phyloP scores from a whole-genome alignment of 148 eudicot genomes.

The Rhododendron vialii region DNA sequence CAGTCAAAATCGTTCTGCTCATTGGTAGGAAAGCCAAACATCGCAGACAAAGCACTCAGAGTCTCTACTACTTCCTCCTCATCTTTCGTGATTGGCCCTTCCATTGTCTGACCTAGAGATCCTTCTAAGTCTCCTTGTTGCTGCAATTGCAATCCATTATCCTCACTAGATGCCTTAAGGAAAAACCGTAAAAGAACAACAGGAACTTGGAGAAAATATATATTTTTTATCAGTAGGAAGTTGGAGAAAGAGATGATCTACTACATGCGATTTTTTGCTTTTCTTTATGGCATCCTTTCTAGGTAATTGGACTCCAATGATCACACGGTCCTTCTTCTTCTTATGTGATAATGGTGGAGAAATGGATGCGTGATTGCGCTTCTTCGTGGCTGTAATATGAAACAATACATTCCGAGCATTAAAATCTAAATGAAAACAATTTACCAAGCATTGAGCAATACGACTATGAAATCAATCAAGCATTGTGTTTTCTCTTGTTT shows the following conservation, averaged over 20 bases:
- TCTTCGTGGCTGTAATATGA: constrained; percentile 44
- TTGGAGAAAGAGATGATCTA: constrained; percentile 6
- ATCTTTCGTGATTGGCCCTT: constrained; percentile 50
- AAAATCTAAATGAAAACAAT: not conserved
- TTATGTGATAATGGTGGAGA: constrained; percentile 24
- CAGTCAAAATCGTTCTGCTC: constrained; percentile 3
- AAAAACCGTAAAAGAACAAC: not conserved
- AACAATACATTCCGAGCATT: not conserved
- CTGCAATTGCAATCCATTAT: constrained; percentile 23
- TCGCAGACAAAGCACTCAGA: constrained; percentile 56
- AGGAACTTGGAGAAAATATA: not conserved
- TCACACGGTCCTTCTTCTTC: constrained; percentile 28
- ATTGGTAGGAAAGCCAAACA: constrained; percentile 29
- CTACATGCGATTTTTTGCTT: constrained; percentile 26
- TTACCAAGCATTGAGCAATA: not conserved
- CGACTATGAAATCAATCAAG: not conserved
- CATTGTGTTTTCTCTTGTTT: not conserved
- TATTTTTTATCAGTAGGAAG: too few relatives aligned
- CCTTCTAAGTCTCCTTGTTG: constrained; percentile 16
- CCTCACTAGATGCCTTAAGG: not conserved
- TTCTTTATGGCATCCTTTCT: constrained; percentile 31
- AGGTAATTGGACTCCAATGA: constrained; percentile 23
- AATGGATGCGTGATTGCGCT: constrained; percentile 37
- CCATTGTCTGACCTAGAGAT: not conserved
- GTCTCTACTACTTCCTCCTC: constrained; percentile 87